A percentile compares a stretch with the other conserved stretches of the same genome.
Evolutionary conservation across 2,329 filamentous ascomycete genomes (phyloP).

Genomic region (Periconia sp.): DNA sequence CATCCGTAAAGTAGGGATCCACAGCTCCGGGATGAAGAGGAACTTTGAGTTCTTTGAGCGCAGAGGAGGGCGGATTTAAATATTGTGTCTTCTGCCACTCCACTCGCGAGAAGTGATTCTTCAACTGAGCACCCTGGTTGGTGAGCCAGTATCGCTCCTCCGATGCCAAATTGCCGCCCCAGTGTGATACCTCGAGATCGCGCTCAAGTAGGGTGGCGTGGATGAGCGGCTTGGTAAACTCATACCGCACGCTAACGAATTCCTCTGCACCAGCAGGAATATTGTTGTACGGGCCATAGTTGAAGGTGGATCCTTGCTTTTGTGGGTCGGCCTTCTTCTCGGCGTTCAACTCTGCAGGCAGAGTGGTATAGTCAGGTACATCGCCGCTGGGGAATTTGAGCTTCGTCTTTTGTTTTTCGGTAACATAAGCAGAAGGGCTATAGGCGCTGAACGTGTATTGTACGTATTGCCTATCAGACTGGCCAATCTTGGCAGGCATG

Average conservation of each 20-base stretch:
- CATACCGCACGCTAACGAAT: conserved; percentile 80
- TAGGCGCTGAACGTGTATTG: conserved; percentile 85
- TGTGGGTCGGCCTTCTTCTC: conserved; percentile 69
- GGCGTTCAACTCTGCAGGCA: conserved; percentile 60
- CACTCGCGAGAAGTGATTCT: conserved; percentile 55
- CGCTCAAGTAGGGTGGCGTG: conserved; percentile 80
- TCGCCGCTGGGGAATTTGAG: conserved; percentile 80
- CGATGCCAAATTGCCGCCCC: conserved; percentile 94
- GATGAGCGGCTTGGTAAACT: conserved; percentile 89
- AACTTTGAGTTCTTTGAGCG: conserved; percentile 79
- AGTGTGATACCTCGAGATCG: conserved; percentile 94
- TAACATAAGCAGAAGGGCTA: conserved; percentile 78
- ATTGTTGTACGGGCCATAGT: conserved; percentile 86
- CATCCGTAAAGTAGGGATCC: conserved; percentile 92
- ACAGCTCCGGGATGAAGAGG: conserved; percentile 77
- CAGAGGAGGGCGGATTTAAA: conserved; percentile 74
- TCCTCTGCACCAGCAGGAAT: conserved; percentile 75
- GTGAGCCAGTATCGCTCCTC: conserved; percentile 90
- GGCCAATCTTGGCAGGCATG: conserved; percentile 78
- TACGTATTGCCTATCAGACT: conserved; percentile 85
- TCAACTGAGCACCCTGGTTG: conserved; percentile 77
- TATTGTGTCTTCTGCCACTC: conserved; percentile 57
- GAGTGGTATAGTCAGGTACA: conserved; percentile 81
- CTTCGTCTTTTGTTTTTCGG: conserved; percentile 94
- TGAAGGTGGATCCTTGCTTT: conserved; percentile 82